phyloP scores from a whole-genome alignment of 495 filamentous ascomycete species.

The Polyplosphaeria fusca region DNA sequence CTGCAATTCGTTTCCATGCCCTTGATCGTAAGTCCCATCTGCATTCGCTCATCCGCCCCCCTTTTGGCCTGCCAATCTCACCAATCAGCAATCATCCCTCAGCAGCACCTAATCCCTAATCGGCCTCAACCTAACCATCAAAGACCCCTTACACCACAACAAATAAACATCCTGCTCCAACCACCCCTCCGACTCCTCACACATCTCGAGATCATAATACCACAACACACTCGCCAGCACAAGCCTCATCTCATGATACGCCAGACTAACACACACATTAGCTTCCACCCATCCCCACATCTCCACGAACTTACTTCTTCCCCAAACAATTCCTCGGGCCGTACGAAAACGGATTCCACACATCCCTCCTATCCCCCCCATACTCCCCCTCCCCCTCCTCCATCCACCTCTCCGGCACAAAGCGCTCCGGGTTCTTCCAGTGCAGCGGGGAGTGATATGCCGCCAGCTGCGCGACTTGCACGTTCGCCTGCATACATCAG shows the following conservation, averaged over 20 bases:
- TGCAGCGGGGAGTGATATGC: slow-evolving; percentile 23
- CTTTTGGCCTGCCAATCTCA: no score
- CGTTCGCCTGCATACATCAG: slow-evolving; percentile 17
- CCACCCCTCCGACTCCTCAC: slow-evolving; percentile 37
- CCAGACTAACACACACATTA: slow-evolving; percentile 19
- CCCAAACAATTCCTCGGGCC: slow-evolving; percentile 27
- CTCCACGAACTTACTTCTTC: slow-evolving; percentile 29
- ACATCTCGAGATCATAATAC: slow-evolving; percentile 35
- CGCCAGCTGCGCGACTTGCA: slow-evolving; percentile 12
- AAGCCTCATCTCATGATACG: slow-evolving; percentile 36
- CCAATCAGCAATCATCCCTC: no score
- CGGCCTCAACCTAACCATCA: slow-evolving; percentile 34
- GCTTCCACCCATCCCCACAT: no score
- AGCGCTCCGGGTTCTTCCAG: slow-evolving; percentile 22
- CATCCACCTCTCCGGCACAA: slow-evolving; percentile 28
- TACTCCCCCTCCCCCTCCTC: slow-evolving; percentile 15
- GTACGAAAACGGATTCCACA: slow-evolving; percentile 23
- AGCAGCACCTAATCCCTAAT: not conserved
- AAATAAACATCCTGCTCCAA: slow-evolving; percentile 39
- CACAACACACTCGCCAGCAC: slow-evolving; percentile 34
- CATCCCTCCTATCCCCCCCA: slow-evolving; percentile 16
- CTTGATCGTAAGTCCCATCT: no score
- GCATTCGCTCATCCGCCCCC: no score
- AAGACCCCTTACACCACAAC: slow-evolving; percentile 45
- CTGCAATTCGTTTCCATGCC: no score